A percentile compares a stretch with the other conserved stretches of the same genome.
Conservation (phyloP, 2,329 filamentous ascomycete genomes). For the Botryotinia narcissicola region DNA sequence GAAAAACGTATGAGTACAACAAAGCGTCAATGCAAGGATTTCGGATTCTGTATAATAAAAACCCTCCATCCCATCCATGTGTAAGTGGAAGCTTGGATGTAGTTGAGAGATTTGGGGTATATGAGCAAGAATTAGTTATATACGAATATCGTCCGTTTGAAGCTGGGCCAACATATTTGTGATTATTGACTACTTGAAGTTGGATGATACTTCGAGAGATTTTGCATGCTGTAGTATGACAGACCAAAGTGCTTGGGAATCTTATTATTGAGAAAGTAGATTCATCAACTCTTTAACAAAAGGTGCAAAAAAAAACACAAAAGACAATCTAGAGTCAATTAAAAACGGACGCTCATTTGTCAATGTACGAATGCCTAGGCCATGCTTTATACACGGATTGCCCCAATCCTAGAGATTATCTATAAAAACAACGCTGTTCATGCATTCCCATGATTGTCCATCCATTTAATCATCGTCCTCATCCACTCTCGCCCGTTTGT, state of each 20-base stretch:
- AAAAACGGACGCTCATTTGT: not conserved
- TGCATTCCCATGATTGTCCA: not conserved
- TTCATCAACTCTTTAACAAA: not conserved
- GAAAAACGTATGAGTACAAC: not conserved
- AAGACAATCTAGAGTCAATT: not conserved
- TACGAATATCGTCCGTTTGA: not conserved
- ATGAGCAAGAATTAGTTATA: not conserved
- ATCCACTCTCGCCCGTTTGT: conserved; percentile 76
- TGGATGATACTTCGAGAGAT: not conserved
- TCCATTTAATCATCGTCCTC: conserved; percentile 55
- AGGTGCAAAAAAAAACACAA: not conserved
- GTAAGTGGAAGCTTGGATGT: not conserved
- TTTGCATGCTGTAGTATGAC: not conserved
- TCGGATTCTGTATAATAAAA: not conserved
- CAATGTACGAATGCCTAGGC: not conserved
- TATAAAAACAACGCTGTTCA: not conserved
- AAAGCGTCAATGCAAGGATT: not conserved
- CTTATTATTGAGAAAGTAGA: not conserved
- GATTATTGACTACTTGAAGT: not conserved
- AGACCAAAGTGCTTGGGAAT: not conserved
- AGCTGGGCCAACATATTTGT: not conserved
- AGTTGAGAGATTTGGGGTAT: not conserved
- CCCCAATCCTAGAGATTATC: too few relatives aligned
- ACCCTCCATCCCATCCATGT: not conserved
- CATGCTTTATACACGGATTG: conserved; percentile 1